Percentiles rank a stretch among this genome's conserved stretches.
Conservation (phyloP, 2,329 filamentous ascomycete species). For the Penicillium paneum region DNA sequence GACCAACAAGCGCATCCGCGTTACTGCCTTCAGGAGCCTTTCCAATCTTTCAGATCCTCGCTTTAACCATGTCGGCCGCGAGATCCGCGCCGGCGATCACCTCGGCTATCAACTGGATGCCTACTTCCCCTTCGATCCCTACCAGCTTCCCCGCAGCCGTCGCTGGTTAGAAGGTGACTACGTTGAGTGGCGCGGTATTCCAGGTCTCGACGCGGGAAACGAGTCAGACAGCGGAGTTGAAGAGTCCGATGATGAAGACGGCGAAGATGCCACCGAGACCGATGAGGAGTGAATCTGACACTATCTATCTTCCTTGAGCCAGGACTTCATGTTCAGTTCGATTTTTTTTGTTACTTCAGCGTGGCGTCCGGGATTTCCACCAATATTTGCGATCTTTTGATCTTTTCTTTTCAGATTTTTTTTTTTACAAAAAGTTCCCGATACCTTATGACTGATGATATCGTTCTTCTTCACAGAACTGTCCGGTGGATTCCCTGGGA, state of each 20-base stretch:
- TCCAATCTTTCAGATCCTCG: slow-evolving; percentile 37
- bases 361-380: slow-evolving; percentile 24
- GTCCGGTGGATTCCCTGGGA: neutral
- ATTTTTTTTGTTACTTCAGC: slow-evolving; percentile 23
- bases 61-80: slow-evolving; percentile 50
- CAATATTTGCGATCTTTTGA: slow-evolving; percentile 4
- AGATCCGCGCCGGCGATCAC: slow-evolving; percentile 62
- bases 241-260: slow-evolving; percentile 35
- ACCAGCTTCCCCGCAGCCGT: slow-evolving; percentile 81
- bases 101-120: slow-evolving; percentile 82
- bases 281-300: slow-evolving; percentile 39
- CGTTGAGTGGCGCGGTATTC: slow-evolving; percentile 72
- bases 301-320: neutral
- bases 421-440: slow-evolving; percentile 13
- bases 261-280: slow-evolving; percentile 43
- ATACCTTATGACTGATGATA: slow-evolving; percentile 21
- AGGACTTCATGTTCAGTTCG: slow-evolving; percentile 6
- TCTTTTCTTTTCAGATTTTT: slow-evolving; percentile 1
- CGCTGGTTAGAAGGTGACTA: slow-evolving; percentile 85
- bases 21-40: slow-evolving; percentile 62
- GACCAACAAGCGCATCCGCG: slow-evolving; percentile 82
- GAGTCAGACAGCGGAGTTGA: slow-evolving; percentile 45
- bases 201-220: slow-evolving; percentile 62
- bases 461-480: slow-evolving; percentile 15
- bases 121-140: slow-evolving; percentile 97